These are phyloP conservation scores for Zalerion maritima DNA, from an alignment of 495 filamentous ascomycete species.

Conservation along the genomic window DNA sequence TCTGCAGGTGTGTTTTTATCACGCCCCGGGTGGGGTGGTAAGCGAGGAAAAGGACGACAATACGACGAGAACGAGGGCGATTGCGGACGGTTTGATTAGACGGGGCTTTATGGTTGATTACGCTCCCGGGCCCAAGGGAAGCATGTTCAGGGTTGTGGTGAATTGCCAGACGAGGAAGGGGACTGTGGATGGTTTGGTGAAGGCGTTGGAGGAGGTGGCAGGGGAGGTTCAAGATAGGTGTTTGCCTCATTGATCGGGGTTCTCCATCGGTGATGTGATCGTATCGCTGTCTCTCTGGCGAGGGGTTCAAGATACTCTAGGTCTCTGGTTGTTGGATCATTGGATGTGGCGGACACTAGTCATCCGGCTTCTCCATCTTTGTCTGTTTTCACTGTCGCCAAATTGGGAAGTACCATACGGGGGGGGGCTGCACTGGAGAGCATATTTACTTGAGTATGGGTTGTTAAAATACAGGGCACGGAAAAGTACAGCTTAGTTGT, in stretches of 20 bases:
- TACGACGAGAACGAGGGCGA: conserved; percentile 50
- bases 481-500: too few species aligned
- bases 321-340: too few species aligned
- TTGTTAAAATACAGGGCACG: too few species aligned
- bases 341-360: too few species aligned
- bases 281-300: too few species aligned
- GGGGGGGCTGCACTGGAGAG: too few species aligned
- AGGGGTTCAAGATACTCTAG: too few species aligned
- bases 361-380: too few species aligned
- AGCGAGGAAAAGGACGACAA: conserved; percentile 41
- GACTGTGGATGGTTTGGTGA: conserved; percentile 65
- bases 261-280: too few species aligned
- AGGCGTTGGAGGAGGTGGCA: conserved; percentile 53
- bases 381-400: too few species aligned
- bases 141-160: conserved; percentile 81
- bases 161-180: conserved; percentile 56
- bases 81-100: conserved; percentile 47
- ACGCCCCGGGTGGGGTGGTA: conserved; percentile 43
- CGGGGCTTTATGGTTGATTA: conserved; percentile 93
- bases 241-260: background rate
- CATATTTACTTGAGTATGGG: too few species aligned
- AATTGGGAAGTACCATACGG: too few species aligned
- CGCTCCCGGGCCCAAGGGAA: conserved; percentile 63
- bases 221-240: conserved; percentile 20
- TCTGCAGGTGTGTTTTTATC: conserved; percentile 92